Percentiles rank a stretch among this genome's conserved stretches.
Evolutionary conservation across 2,329 filamentous ascomycete genomes (phyloP).

Genomic region (Truncatella angustata): DNA sequence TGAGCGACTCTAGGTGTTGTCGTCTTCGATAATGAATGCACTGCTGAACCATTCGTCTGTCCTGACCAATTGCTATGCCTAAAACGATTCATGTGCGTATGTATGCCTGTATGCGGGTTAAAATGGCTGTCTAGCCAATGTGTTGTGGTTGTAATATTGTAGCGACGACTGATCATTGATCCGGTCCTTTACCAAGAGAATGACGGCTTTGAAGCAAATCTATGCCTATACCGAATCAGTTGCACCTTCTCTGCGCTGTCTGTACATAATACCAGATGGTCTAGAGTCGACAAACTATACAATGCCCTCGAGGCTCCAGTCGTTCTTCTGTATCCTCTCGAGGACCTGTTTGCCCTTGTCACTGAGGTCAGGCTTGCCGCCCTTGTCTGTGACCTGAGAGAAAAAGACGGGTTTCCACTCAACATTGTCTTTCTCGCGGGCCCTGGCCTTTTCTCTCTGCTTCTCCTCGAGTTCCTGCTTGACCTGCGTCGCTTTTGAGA

Average conservation of each 20-base stretch:
- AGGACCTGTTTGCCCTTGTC: constrained; percentile 51
- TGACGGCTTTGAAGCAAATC: not conserved
- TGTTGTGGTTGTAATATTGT: not conserved
- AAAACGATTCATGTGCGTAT: constrained; percentile 1
- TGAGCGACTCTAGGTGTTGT: not conserved
- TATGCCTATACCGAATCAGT: not conserved
- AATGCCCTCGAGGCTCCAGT: constrained; percentile 50
- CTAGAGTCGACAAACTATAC: constrained; percentile 22
- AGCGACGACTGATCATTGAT: no score
- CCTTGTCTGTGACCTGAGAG: constrained; percentile 55
- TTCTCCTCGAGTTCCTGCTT: constrained; percentile 92
- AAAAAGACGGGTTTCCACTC: constrained; percentile 91
- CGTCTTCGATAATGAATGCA: constrained; percentile 4
- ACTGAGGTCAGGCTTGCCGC: constrained; percentile 54
- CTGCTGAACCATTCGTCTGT: not conserved
- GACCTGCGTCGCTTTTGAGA: constrained; percentile 74
- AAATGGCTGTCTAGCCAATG: not conserved
- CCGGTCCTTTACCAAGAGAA: no score
- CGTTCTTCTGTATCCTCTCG: constrained; percentile 49
- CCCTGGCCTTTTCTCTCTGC: constrained; percentile 80
- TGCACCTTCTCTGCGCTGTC: not conserved
- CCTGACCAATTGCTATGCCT: constrained; percentile 2
- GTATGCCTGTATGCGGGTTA: constrained; percentile 6
- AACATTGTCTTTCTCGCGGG: constrained; percentile 67
- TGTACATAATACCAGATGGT: not conserved